A percentile compares a stretch with the other conserved stretches of the same genome.
phyloP scores from a whole-genome alignment of 768 basidiomycete species.

The Saitozyma podzolica region DNA sequence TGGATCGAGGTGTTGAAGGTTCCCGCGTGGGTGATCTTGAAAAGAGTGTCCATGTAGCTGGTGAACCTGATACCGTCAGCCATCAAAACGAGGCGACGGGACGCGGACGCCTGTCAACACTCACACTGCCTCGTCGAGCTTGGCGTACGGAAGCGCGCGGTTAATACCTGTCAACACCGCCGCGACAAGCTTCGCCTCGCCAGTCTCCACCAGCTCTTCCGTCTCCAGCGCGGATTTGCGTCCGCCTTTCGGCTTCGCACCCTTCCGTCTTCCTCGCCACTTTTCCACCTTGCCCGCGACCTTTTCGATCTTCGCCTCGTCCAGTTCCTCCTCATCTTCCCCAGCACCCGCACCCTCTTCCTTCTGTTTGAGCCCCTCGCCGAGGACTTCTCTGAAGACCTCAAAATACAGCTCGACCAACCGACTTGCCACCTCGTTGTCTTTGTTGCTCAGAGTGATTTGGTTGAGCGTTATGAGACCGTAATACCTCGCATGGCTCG shows the following conservation, averaged over 20 bases:
- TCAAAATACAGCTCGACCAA: conserved; percentile 91
- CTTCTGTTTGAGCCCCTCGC: conserved; percentile 55
- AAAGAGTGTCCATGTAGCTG: conserved; percentile 86
- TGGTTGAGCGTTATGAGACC: conserved; percentile 93
- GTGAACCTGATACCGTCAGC: conserved; percentile 61
- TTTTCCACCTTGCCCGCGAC: conserved; percentile 53
- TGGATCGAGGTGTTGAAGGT: conserved; percentile 97
- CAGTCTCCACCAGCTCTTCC: conserved; percentile 66
- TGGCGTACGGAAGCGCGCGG: conserved; percentile 89
- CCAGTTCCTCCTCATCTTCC: conserved; percentile 40
- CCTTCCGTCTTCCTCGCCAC: conserved; percentile 53
- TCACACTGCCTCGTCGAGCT: conserved; percentile 70
- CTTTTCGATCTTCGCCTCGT: conserved; percentile 53
- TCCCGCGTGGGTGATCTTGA: conserved; percentile 89
- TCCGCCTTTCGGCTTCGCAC: conserved; percentile 39
- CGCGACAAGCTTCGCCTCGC: conserved; percentile 77
- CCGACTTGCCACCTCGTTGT: conserved; percentile 71
- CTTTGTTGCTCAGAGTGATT: conserved; percentile 67
- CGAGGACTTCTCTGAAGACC: conserved; percentile 84
- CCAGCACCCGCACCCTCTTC: conserved; percentile 42
- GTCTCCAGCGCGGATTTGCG: conserved; percentile 45
- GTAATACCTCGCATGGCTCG: conserved; percentile 81
- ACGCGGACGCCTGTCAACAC: conserved; percentile 29
- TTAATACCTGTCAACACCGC: conserved; percentile 93
- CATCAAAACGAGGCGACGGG: conserved; percentile 6